These are phyloP conservation scores for Geotrichum bryndzae DNA, from an alignment of 1,139 yeast genomes.

Conservation along the genomic window DNA sequence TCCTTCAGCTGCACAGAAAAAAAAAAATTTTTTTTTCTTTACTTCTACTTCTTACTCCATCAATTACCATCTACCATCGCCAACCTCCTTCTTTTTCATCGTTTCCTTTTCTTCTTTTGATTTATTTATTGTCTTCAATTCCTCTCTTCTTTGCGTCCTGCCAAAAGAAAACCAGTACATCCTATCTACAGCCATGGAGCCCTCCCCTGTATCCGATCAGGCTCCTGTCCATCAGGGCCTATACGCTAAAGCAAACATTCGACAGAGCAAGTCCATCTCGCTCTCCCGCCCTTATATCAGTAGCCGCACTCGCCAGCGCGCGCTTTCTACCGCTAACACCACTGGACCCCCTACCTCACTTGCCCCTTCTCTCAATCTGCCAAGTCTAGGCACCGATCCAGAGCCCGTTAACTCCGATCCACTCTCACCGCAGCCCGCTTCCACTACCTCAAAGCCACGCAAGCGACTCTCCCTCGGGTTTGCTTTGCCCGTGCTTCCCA, in stretches of 20 bases:
- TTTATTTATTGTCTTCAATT: not conserved
- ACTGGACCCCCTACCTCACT: not conserved
- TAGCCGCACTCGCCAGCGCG: constrained; percentile 8
- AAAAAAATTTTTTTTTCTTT: not conserved
- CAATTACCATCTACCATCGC: not conserved
- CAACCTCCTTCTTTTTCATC: not conserved
- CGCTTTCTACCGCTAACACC: constrained; percentile 3
- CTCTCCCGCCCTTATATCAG: not conserved
- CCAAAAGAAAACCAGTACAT: not conserved
- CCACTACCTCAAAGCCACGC: constrained; percentile 20
- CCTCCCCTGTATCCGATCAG: not conserved
- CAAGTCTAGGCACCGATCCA: not conserved
- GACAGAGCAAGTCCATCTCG: constrained; percentile 1
- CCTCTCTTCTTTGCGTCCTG: not conserved
- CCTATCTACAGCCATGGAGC: not conserved
- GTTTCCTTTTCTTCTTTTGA: not conserved
- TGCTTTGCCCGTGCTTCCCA: constrained; percentile 26
- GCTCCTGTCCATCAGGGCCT: not conserved
- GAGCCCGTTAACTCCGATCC: not conserved
- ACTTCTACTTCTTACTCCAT: not conserved
- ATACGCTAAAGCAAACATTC: constrained; percentile 5
- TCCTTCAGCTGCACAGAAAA: not conserved
- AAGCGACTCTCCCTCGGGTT: constrained; percentile 29
- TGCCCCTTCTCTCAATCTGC: not conserved
- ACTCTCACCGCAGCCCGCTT: not conserved